A percentile compares a stretch with the other conserved stretches of the same genome.
These are phyloP conservation scores for Rubroboletus pulcherrimus DNA, from an alignment of 768 basidiomycete species.

Conservation along the genomic window DNA sequence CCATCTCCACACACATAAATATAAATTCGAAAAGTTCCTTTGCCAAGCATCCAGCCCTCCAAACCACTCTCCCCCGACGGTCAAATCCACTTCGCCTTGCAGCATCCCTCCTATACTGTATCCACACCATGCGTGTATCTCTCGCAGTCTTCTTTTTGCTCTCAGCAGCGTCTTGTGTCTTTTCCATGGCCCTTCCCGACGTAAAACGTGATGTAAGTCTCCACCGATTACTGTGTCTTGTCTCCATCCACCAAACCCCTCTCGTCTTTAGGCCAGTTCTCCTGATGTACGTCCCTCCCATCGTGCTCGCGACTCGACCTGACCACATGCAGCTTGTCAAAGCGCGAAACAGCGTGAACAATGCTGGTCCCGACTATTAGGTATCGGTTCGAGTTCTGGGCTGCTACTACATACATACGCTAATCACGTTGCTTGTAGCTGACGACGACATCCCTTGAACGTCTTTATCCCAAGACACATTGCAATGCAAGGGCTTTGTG, in stretches of 20 bases:
- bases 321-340: not conserved
- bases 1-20: not conserved
- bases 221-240: not conserved
- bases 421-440: not conserved
- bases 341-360: not conserved
- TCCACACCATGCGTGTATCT: constrained; percentile 15
- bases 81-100: too few species aligned
- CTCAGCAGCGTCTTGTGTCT: constrained; percentile 6
- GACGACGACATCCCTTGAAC: not conserved
- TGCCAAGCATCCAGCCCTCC: not conserved
- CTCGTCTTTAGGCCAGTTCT: not conserved
- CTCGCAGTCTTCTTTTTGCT: constrained; percentile 8
- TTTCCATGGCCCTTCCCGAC: constrained; percentile 13
- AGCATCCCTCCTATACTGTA: not conserved
- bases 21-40: not conserved
- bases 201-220: constrained; percentile 7
- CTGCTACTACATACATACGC: too few species aligned
- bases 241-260: not conserved
- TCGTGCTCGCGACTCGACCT: not conserved
- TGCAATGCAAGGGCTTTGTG: not conserved
- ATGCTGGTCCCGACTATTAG: not conserved
- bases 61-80: not conserved
- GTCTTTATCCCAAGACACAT: not conserved
- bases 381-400: not conserved
- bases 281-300: not conserved